Conservation (phyloP, 176 grass and related monocot species). For the Sorghum bicolor region DNA sequence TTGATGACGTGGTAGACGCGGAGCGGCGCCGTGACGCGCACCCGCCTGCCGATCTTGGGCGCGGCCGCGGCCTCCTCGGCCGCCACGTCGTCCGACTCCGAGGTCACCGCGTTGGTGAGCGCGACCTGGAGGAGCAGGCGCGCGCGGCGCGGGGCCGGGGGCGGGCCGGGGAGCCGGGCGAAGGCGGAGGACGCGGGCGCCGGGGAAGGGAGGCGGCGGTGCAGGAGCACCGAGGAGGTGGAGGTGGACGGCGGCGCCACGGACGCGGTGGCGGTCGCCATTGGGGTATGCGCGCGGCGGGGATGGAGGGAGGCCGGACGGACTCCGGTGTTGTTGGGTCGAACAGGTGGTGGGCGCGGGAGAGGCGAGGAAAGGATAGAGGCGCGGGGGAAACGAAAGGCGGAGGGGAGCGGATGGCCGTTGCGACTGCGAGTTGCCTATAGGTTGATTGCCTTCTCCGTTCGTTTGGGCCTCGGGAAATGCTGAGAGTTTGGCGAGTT, state of each 20-base stretch:
- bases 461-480: background rate
- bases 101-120: slow-evolving; percentile 54
- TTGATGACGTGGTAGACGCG: slow-evolving; percentile 85
- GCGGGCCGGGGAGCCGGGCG: background rate
- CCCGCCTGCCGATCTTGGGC: slow-evolving; percentile 70
- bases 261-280: slow-evolving; percentile 45
- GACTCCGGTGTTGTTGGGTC: slow-evolving; percentile 1
- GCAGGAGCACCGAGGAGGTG: slow-evolving; percentile 46
- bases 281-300: background rate
- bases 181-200: background rate
- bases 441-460: background rate
- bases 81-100: slow-evolving; percentile 33
- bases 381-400: slow-evolving; percentile 32
- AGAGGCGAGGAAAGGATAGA: slow-evolving; percentile 39
- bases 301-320: background rate
- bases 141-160: background rate
- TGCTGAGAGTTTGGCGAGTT: background rate
- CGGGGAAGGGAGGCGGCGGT: slow-evolving; percentile 1
- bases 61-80: slow-evolving; percentile 69
- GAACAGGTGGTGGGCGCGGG: slow-evolving; percentile 43
- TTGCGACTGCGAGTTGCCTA: slow-evolving; percentile 9
- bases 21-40: slow-evolving; percentile 82
- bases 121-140: slow-evolving; percentile 52
- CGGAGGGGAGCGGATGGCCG: slow-evolving; percentile 21
- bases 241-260: slow-evolving; percentile 48